Evolutionary conservation across 371 early-diverging fungal genomes (phyloP), one percentile per base, ranked within the genome.

Genomic region (Mortierella sp.): DNA sequence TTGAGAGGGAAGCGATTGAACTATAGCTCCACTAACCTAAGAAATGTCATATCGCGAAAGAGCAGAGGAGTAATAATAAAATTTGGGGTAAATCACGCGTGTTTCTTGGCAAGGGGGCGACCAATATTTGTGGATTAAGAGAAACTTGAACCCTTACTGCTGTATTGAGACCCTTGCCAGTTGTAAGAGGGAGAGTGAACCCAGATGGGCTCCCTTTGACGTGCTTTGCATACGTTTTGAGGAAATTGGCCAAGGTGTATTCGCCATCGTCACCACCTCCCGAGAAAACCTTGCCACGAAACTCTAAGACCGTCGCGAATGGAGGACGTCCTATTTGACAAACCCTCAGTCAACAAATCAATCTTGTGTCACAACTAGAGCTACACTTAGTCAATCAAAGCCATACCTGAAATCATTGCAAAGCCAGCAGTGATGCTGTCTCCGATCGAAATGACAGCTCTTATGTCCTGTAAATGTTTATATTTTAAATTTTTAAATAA

Each of bases 401-500:
- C 2, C 61, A 22, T 76, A 72, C 85, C 89, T 81, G 69, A 74
- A 15, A 73, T 28, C 83, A 81, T 81, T 21, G 76, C 92, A 76
- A 92, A 92, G 11, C 85, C 94, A 8, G 94, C 92, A 69, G 91
- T 88, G n/a, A 92, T 90, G 60, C 91, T 90, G 61, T 93, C 94
- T 22, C 93, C 94, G 11, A 94, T 63, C 4, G 92, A 90, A 16
- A 89, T 85, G 9, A 93, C 83, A 5, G 91, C 84, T 38, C 81
- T 79, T 57, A 93, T 89, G 73, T 93, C 92, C 77, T 92, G 63
- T 3, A 70, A 40, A 40, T 22, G 53, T n/a, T n/a, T 15, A 11
- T 15, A 28, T 47, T 24, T 50, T 6, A 38, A 40, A 38, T 5
- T 3, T 19, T 16, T 38, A n/a, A 21, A n/a, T 21, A 36, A 11